Percentiles rank a stretch among this genome's conserved stretches.
phyloP scores from a whole-genome alignment of 352 stramenopile species.

The Globisporangium takayamanum region DNA sequence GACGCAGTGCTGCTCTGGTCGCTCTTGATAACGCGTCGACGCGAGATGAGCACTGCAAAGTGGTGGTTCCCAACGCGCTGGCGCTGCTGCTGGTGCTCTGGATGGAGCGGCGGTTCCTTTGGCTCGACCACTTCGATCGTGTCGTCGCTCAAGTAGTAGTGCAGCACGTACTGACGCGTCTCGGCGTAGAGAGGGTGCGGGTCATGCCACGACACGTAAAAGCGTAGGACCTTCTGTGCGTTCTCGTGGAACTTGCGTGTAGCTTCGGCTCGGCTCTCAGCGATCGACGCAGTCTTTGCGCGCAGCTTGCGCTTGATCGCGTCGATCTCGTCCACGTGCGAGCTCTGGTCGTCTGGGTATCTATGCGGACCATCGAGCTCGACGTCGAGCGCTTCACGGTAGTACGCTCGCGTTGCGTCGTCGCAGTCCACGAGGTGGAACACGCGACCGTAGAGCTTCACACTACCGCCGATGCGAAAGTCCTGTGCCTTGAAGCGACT shows the following conservation, averaged over 20 bases:
- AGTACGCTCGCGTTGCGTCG: conserved; percentile 76
- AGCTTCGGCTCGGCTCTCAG: conserved; percentile 33
- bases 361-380: conserved; percentile 30
- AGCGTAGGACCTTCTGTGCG: conserved; percentile 85
- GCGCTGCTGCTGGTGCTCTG: conserved; percentile 25
- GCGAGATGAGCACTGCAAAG: conserved; percentile 81
- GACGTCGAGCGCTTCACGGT: conserved; percentile 40
- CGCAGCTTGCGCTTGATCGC: conserved; percentile 36
- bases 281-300: conserved; percentile 18
- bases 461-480: conserved; percentile 67
- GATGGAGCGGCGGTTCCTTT: conserved; percentile 18
- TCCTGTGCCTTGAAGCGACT: conserved; percentile 52
- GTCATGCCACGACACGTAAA: conserved; percentile 91
- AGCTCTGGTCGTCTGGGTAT: conserved; percentile 75
- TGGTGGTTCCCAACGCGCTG: conserved; percentile 44
- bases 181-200: conserved; percentile 85
- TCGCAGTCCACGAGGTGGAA: conserved; percentile 90
- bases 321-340: conserved; percentile 46
- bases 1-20: conserved; percentile 6
- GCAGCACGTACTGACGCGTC: conserved; percentile 81
- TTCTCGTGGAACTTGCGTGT: conserved; percentile 72
- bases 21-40: conserved; percentile 52
- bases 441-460: conserved; percentile 73
- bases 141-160: conserved; percentile 92
- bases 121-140: conserved; percentile 88